Evolutionary conservation across 495 filamentous ascomycete species (phyloP).

Genomic region (Neurospora pannonica): DNA sequence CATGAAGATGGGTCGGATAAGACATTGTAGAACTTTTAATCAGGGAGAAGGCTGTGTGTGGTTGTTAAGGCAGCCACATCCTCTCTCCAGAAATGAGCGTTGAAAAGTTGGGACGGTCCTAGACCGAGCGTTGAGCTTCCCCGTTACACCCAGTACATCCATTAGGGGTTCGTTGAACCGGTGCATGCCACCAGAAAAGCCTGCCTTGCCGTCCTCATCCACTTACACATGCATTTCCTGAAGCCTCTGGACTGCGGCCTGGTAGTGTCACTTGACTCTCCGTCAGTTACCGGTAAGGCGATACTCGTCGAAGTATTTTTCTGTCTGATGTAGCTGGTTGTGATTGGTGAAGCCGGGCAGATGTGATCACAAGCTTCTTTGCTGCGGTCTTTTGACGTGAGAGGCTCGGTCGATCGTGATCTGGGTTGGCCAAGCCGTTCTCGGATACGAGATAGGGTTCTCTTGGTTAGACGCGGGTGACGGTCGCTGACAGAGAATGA

Average conservation of each 20-base stretch:
- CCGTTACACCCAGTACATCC: not conserved
- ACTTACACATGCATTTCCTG: conserved; percentile 14
- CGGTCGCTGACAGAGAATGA: conserved; percentile 9
- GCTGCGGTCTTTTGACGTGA: not conserved
- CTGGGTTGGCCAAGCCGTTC: conserved; percentile 11
- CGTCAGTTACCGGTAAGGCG: not conserved
- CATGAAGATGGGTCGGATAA: not conserved
- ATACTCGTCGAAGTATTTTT: not conserved
- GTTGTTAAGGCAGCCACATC: not conserved
- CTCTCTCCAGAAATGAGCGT: not conserved
- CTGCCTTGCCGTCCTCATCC: conserved; percentile 14
- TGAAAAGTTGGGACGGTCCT: not conserved
- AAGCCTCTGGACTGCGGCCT: conserved; percentile 5
- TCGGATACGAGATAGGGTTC: conserved; percentile 15
- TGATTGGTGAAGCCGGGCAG: not conserved
- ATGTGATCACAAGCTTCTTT: not conserved
- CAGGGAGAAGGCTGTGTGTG: not conserved
- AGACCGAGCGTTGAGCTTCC: not conserved
- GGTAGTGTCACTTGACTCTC: not conserved
- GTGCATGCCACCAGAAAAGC: conserved; percentile 13
- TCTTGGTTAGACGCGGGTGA: conserved; percentile 10
- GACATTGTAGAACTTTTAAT: not conserved
- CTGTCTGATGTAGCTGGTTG: not conserved
- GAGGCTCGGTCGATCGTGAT: not conserved
- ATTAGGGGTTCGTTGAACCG: conserved; percentile 11